Conservation (phyloP, 73 alveolate species). For the Paramecium pentaurelia region DNA sequence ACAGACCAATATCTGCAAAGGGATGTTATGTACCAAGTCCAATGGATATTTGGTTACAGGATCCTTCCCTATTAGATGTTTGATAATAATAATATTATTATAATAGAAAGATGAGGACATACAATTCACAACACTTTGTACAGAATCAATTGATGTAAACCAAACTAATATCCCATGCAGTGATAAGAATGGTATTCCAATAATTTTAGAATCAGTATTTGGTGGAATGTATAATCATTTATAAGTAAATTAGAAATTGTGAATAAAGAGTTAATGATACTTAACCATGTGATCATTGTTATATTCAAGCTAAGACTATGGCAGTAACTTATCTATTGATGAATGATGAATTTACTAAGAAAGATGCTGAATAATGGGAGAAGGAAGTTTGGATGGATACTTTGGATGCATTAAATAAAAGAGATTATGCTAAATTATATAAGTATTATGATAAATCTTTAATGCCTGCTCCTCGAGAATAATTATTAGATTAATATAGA, state of each 20-base stretch:
- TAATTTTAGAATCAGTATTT: conserved; percentile 78
- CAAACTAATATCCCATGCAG: conserved; percentile 79
- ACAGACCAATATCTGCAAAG: conserved; percentile 89
- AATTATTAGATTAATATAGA: conserved; percentile 59
- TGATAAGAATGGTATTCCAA: conserved; percentile 91
- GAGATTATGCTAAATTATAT: conserved; percentile 31
- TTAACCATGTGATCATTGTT: conserved; percentile 81
- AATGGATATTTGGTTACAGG: conserved; percentile 89
- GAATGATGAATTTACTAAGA: conserved; percentile 74
- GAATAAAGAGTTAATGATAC: conserved; percentile 64
- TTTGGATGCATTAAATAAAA: conserved; percentile 72
- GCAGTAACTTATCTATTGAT: conserved; percentile 81
- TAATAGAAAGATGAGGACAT: conserved; percentile 70
- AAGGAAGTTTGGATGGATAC: conserved; percentile 74
- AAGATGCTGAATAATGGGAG: conserved; percentile 90
- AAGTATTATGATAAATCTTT: conserved; percentile 11
- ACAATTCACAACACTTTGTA: conserved; percentile 83
- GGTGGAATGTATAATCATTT: conserved; percentile 73
- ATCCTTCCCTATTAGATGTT: conserved; percentile 67
- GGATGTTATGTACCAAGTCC: conserved; percentile 93
- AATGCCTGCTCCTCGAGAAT: conserved; percentile 17
- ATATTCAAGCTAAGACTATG: conserved; percentile 81
- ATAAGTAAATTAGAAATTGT: conserved; percentile 48
- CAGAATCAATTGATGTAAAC: conserved; percentile 77
- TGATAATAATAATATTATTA: neutral